Evolutionary conservation across 202 grass and related monocot genomes (phyloP).

Genomic region (Digitaria exilis): DNA sequence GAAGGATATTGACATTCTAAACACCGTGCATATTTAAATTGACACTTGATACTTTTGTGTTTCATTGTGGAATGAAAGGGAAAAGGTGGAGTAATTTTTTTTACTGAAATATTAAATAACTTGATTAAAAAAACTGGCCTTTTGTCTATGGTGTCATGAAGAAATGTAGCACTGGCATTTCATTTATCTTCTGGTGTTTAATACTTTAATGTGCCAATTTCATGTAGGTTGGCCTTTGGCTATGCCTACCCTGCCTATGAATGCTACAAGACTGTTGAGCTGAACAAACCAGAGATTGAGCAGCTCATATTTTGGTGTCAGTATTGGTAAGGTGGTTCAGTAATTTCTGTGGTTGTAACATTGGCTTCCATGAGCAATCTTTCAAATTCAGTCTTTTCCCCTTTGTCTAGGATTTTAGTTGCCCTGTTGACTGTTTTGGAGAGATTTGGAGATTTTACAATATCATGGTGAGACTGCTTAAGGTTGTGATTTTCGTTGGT

Average conservation of each 20-base stretch:
- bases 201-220: conserved; percentile 23
- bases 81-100: conserved; percentile 5
- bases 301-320: conserved; percentile 96
- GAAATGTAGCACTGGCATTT: not conserved
- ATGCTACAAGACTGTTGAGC: conserved; percentile 91
- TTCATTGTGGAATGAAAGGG: not conserved
- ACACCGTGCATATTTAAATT: conserved; percentile 11
- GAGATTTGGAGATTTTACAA: conserved; percentile 77
- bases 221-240: conserved; percentile 74
- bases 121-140: conserved; percentile 4
- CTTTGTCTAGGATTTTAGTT: conserved; percentile 83
- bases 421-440: conserved; percentile 81
- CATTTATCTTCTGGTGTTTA: conserved; percentile 17
- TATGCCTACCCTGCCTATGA: conserved; percentile 91
- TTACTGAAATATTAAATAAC: not conserved
- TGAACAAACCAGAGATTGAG: conserved; percentile 90
- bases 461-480: conserved; percentile 62
- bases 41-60: not conserved
- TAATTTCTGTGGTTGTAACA: too few species aligned
- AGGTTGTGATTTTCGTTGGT: not conserved
- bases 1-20: conserved; percentile 6
- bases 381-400: too few species aligned
- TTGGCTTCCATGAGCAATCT: too few species aligned
- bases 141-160: not conserved
- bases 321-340: conserved; percentile 79